Base-by-base conservation (phyloP, 768 basidiomycete species). In the Calvatia gigantea region DNA sequence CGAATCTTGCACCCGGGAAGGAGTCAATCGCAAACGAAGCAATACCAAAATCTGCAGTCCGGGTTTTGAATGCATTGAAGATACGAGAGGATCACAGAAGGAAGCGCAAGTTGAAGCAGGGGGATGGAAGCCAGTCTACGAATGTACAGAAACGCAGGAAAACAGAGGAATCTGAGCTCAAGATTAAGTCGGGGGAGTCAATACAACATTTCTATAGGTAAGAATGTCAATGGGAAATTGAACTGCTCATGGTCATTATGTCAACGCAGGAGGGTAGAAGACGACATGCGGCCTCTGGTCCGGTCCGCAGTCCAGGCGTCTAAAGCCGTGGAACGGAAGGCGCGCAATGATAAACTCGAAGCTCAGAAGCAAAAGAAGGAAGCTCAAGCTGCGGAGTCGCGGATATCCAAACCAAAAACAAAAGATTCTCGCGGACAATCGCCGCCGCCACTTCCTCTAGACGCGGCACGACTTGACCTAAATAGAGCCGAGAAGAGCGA, bases 141-240 rank as follows among this genome's bases (percentile, higher is more conserved):
- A 54, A 58, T 12, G 60, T 46, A 29, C 52, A 47, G 52, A 74
- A 76, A 58, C 70, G 70, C 43, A 71, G 67, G 59, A 75, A 71
- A 62, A 62, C 51, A 19, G 67, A 65, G 19, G 62, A 57, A 0
- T 61, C 59, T 6, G 64, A 55, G 11, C 64, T 85, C 37, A 72
- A 63, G 43, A 89, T 89, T 27, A 74, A 78, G 54, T 81, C 82
- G 0, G 83, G 85, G 41, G 90, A 92, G 67, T 84, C 87, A 0
- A 76, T 91, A 50, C 76, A 80, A 52, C 85, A 89, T 70, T 92
- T 91, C 67, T 87, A 90, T 67, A 75, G 82, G 89, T 89, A 61
- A 17, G 58, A 15, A 12, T 32, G 28, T 25, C 41, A 37, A 33
- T 29, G 46, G 17, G 8, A 48, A n/a, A 38, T 6, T 17, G 11